phyloP scores from a whole-genome alignment of 495 filamentous ascomycete species.

The Paragyromitra xinjiangensis region DNA sequence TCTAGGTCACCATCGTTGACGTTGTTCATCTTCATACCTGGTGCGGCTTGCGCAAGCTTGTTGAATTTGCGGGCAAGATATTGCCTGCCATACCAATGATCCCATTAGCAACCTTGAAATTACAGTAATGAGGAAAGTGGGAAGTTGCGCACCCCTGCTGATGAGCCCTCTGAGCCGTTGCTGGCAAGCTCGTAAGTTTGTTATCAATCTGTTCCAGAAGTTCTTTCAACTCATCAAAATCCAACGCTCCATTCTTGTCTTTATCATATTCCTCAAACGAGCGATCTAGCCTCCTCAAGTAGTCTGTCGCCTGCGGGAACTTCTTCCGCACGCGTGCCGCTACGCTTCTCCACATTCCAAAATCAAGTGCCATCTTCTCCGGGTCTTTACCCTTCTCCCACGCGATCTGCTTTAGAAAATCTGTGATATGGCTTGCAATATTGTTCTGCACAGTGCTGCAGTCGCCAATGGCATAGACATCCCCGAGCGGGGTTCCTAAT shows the following conservation, averaged over 20 bases:
- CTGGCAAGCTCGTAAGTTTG: slow-evolving; percentile 85
- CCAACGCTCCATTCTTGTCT: slow-evolving; percentile 89
- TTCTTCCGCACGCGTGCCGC: slow-evolving; percentile 82
- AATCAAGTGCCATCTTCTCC: slow-evolving; percentile 80
- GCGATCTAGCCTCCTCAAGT: slow-evolving; percentile 86
- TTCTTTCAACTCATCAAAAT: slow-evolving; percentile 89
- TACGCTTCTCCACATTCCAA: slow-evolving; percentile 85
- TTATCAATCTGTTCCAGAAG: slow-evolving; percentile 88
- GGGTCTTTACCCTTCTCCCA: slow-evolving; percentile 93
- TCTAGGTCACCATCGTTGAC: slow-evolving; percentile 90
- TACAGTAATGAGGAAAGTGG: background rate
- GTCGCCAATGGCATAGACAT: slow-evolving; percentile 98
- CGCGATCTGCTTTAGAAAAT: slow-evolving; percentile 86
- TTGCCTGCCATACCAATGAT: slow-evolving; percentile 55
- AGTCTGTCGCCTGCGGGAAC: slow-evolving; percentile 91
- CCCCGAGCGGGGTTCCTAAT: slow-evolving; percentile 88
- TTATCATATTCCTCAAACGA: slow-evolving; percentile 92
- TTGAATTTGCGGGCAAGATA: slow-evolving; percentile 96
- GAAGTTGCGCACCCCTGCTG: slow-evolving; percentile 73
- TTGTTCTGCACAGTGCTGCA: slow-evolving; percentile 98
- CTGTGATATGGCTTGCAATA: slow-evolving; percentile 82
- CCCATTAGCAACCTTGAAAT: background rate
- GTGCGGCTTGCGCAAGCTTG: slow-evolving; percentile 81
- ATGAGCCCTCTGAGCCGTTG: slow-evolving; percentile 95
- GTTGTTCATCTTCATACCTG: slow-evolving; percentile 79